Evolutionary conservation across 345 rosid species (phyloP).

Genomic region (Erodium maritimum): DNA sequence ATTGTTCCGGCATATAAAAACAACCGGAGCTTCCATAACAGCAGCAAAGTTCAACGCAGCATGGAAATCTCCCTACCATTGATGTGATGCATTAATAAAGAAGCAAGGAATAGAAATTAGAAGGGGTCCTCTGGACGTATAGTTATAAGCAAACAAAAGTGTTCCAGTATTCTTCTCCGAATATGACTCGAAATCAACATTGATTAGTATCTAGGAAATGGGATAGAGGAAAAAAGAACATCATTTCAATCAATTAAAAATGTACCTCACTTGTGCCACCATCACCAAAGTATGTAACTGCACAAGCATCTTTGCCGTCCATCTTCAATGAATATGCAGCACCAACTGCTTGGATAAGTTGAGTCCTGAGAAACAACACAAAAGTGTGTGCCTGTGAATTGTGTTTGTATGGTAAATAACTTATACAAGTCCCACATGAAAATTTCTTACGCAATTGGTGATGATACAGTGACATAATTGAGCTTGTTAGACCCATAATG

Average conservation of each 20-base stretch:
- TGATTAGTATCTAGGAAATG: too few species aligned
- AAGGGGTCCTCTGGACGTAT: neutral
- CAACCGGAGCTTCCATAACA: slow-evolving; percentile 73
- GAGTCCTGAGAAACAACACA: slow-evolving; percentile 35
- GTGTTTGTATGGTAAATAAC: neutral
- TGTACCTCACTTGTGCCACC: slow-evolving; percentile 78
- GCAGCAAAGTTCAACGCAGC: slow-evolving; percentile 69
- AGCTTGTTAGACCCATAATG: slow-evolving; percentile 48
- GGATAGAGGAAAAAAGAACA: neutral
- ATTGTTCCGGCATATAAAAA: slow-evolving; percentile 75
- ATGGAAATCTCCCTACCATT: slow-evolving; percentile 67
- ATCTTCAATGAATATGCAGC: slow-evolving; percentile 83
- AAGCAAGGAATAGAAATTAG: slow-evolving; percentile 5
- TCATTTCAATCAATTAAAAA: neutral
- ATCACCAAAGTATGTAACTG: slow-evolving; percentile 64
- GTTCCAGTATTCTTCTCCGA: too few species aligned
- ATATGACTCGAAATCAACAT: too few species aligned
- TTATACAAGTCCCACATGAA: neutral
- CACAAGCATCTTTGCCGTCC: slow-evolving; percentile 66
- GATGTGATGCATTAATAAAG: slow-evolving; percentile 6
- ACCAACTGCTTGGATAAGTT: slow-evolving; percentile 79
- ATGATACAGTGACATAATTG: slow-evolving; percentile 43
- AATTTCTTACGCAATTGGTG: slow-evolving; percentile 44
- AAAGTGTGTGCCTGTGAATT: neutral
- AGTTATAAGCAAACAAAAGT: too few species aligned